These are phyloP conservation scores for Sisymbrium altissimum DNA, from an alignment of 345 rosid genomes.

Conservation along the genomic window DNA sequence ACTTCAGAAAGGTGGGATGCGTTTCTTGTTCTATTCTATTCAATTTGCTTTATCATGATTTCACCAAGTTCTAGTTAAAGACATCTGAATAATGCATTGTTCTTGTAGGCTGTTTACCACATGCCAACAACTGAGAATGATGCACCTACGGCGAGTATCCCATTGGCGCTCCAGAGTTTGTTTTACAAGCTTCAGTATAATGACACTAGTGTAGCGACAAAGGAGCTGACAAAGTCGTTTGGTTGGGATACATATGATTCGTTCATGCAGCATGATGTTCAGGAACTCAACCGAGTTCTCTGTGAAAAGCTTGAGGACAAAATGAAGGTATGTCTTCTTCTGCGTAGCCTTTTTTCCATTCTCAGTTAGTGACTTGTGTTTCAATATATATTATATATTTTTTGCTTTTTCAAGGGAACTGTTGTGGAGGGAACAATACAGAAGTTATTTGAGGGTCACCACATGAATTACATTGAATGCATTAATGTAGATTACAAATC, in stretches of 20 bases:
- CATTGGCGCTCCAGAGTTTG: conserved; percentile 93
- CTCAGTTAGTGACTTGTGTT: conserved; percentile 20
- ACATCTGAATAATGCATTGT: conserved; percentile 18
- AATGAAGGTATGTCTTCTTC: conserved; percentile 71
- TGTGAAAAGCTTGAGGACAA: conserved; percentile 94
- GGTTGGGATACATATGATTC: conserved; percentile 99
- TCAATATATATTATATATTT: not conserved
- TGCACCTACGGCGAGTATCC: conserved; percentile 89
- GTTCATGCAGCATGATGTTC: conserved; percentile 99
- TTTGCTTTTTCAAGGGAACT: conserved; percentile 60
- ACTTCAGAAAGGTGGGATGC: conserved; percentile 80
- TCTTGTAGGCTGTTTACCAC: conserved; percentile 88
- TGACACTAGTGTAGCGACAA: conserved; percentile 92
- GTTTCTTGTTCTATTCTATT: conserved; percentile 9
- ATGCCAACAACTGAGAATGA: conserved; percentile 99
- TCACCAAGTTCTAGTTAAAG: not conserved
- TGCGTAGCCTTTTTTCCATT: not conserved
- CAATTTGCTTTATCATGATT: not conserved
- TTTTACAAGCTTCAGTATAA: conserved; percentile 94
- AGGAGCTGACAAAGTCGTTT: conserved; percentile 91
- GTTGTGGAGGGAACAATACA: conserved; percentile 99
- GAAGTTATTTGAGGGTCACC: conserved; percentile 95
- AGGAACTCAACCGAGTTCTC: conserved; percentile 92
- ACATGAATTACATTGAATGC: conserved; percentile 98
- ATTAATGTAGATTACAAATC: conserved; percentile 94